Percentiles rank a stretch among this genome's conserved stretches.
These are phyloP conservation scores for Debaryomyces castellii DNA, from an alignment of 805 yeast genomes.

Conservation along the genomic window DNA sequence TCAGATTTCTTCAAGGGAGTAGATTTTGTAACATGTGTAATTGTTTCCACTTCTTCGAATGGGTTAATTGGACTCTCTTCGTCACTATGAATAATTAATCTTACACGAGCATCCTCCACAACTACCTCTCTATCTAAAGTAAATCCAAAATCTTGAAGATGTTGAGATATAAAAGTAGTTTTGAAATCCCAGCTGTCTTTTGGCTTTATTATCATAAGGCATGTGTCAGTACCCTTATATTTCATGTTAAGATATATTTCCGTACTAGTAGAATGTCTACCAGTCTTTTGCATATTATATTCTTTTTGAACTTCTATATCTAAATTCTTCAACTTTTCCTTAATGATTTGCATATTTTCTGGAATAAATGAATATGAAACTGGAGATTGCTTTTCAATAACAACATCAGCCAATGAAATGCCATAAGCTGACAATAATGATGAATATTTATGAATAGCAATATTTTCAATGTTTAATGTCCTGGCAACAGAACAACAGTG, in stretches of 20 bases:
- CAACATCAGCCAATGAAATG: conserved; percentile 30
- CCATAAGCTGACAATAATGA: conserved; percentile 35
- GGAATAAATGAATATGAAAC: conserved; percentile 22
- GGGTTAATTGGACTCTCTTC: conserved; percentile 19
- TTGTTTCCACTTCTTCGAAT: conserved; percentile 13
- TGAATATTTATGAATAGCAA: conserved; percentile 33
- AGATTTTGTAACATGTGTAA: conserved; percentile 4
- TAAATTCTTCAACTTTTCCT: conserved; percentile 47
- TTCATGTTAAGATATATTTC: conserved; percentile 70
- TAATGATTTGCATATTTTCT: conserved; percentile 35
- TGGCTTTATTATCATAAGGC: conserved; percentile 56
- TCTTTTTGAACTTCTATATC: conserved; percentile 35
- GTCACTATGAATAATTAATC: conserved; percentile 1
- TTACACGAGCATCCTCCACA: conserved; percentile 10
- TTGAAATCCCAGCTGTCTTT: conserved; percentile 6
- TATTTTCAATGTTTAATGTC: conserved; percentile 23
- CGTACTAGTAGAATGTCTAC: conserved; percentile 2
- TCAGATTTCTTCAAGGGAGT: conserved; percentile 52
- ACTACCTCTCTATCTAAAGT: conserved; percentile 8
- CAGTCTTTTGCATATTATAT: not conserved
- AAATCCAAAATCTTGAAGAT: conserved; percentile 12
- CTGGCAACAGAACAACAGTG: conserved; percentile 25
- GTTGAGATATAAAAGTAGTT: conserved; percentile 4
- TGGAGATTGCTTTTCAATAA: conserved; percentile 35
- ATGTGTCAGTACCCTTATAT: conserved; percentile 80